Conservation (phyloP, 768 basidiomycete genomes). For the Arthromyces matolae region DNA sequence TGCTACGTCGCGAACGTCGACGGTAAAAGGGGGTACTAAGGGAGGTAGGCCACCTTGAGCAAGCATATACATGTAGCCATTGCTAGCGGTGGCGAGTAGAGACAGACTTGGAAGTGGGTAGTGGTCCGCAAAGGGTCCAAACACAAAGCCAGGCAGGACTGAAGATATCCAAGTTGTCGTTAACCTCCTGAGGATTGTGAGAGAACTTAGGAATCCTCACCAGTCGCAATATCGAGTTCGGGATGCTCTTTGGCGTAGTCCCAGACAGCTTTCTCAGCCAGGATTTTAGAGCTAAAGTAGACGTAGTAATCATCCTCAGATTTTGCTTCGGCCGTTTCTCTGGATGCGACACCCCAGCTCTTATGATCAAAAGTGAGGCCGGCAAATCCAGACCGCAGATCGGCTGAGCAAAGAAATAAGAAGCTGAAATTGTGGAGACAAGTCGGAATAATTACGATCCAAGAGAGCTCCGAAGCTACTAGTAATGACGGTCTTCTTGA, state of each 20-base stretch:
- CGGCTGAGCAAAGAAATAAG: slow-evolving; percentile 13
- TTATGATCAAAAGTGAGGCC: slow-evolving; percentile 23
- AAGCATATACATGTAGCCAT: slow-evolving; percentile 26
- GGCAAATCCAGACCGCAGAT: slow-evolving; percentile 16
- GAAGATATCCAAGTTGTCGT: background rate
- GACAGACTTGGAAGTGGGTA: slow-evolving; percentile 26
- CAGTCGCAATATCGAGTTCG: slow-evolving; percentile 34
- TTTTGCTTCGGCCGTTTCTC: slow-evolving; percentile 28
- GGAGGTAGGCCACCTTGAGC: slow-evolving; percentile 21
- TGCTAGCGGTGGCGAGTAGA: slow-evolving; percentile 28
- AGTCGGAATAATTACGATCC: slow-evolving; percentile 21
- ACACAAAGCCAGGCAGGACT: slow-evolving; percentile 37
- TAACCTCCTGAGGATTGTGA: no score
- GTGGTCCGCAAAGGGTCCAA: slow-evolving; percentile 31
- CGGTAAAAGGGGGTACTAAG: slow-evolving; percentile 25
- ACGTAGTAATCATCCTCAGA: slow-evolving; percentile 27
- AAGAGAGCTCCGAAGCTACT: slow-evolving; percentile 29
- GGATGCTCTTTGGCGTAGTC: slow-evolving; percentile 36
- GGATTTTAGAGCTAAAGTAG: slow-evolving; percentile 39
- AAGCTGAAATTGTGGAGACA: background rate
- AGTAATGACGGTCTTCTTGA: slow-evolving; percentile 31
- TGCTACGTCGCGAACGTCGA: slow-evolving; percentile 36
- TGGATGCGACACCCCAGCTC: slow-evolving; percentile 33
- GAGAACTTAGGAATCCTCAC: slow-evolving; percentile 21
- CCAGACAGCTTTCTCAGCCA: slow-evolving; percentile 41